Base-by-base conservation (phyloP, 2,329 filamentous ascomycete genomes). In the Trichophyton simii region DNA sequence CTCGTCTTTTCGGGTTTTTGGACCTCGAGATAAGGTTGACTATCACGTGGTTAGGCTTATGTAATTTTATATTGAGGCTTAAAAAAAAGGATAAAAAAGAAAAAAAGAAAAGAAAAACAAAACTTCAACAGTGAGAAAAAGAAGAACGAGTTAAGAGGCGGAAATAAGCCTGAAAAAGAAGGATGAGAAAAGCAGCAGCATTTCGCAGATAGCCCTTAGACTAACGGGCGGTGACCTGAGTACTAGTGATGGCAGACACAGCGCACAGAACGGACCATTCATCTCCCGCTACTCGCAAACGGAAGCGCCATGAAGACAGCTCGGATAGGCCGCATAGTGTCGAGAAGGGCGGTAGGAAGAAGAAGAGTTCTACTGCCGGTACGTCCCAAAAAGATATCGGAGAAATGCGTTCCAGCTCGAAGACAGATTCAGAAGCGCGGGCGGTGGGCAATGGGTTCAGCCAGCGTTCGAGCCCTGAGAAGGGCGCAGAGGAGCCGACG, bases 211-310 rank as follows among this genome's bases (percentile, higher is more conserved):
- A 36, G 25, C 25, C 52, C 31, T 20, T 34, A n/a, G 15, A 7
- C 28, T 4, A 20, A 20, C 15, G 28, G 52, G 28, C 52, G n/a
- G 31, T 15, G 31, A 28, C 13, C 34, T 28, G 7, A 55, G 13
- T 38, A 58, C 42, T 25, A 11, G 54, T 71, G 60, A 81, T 82
- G 78, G 72, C 77, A 62, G 75, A 72, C 60, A 72, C 74, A 57
- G 73, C 18, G 22, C 22, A 25, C 20, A 6, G 28, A 11, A 31
- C 36, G 13, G 18, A 41, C 9, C 15, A 44, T 46, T 52, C 46
- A 28, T 28, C 20, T 2, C n/a, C 61, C n/a, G 15, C n/a, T n/a
- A 42, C 28, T n/a, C 58, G 46, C 38, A 60, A 60, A 36, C 58
- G 58, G 25, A 50, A 59, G 28, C 58, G 42, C 42, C 7, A 60